Percentiles rank a stretch among this genome's conserved stretches.
Conservation (phyloP, 495 filamentous ascomycete species). For the Neurospora cerealis region DNA sequence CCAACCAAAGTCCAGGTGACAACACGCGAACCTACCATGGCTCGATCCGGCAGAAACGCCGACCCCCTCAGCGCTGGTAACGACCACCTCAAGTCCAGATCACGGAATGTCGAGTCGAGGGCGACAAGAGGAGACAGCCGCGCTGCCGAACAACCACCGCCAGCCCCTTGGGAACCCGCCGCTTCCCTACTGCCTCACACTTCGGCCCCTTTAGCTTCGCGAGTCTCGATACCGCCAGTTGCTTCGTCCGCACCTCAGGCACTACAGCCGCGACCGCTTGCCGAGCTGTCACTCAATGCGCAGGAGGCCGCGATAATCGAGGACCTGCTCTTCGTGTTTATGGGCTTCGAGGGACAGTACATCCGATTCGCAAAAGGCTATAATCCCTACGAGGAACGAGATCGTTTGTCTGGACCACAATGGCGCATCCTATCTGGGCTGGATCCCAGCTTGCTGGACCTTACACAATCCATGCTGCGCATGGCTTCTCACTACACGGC, state of each 20-base stretch:
- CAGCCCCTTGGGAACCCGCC: slow-evolving; percentile 63
- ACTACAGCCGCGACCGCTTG: slow-evolving; percentile 61
- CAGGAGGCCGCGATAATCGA: slow-evolving; percentile 85
- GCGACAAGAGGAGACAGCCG: neutral
- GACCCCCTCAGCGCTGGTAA: slow-evolving; percentile 43
- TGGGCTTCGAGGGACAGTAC: slow-evolving; percentile 98
- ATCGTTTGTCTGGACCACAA: slow-evolving; percentile 67
- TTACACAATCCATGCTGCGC: slow-evolving; percentile 79
- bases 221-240: slow-evolving; percentile 75
- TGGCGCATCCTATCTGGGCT: slow-evolving; percentile 75
- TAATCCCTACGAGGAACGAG: slow-evolving; percentile 73
- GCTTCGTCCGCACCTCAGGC: slow-evolving; percentile 61
- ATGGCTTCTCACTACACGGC: slow-evolving; percentile 93
- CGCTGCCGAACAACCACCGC: slow-evolving; percentile 10
- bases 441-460: slow-evolving; percentile 82
- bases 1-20: slow-evolving; percentile 49
- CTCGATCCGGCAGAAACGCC: slow-evolving; percentile 50
- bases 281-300: slow-evolving; percentile 60
- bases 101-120: neutral
- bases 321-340: slow-evolving; percentile 87
- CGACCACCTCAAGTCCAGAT: slow-evolving; percentile 10
- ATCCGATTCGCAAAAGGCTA: slow-evolving; percentile 77
- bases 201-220: slow-evolving; percentile 75
- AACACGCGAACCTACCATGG: slow-evolving; percentile 52
- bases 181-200: slow-evolving; percentile 74